These are phyloP conservation scores for Coprinopsis strossmayeri DNA, from an alignment of 768 basidiomycete species.

Conservation along the genomic window DNA sequence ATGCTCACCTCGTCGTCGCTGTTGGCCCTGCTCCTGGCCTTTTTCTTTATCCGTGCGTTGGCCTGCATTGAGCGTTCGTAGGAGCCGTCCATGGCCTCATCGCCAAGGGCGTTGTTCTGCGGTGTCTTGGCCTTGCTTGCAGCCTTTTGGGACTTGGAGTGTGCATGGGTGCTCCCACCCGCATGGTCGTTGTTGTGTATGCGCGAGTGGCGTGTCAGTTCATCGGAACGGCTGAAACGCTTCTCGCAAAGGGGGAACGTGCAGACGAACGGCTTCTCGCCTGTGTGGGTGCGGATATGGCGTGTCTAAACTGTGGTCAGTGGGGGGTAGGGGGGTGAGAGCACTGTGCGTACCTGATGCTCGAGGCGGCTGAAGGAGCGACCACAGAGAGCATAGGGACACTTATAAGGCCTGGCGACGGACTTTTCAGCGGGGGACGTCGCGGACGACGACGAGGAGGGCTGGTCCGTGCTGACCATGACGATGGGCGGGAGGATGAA, in stretches of 20 bases:
- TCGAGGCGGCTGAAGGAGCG: conserved; percentile 95
- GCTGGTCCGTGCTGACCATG: conserved; percentile 13
- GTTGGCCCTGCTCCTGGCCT: conserved; percentile 71
- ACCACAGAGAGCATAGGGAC: conserved; percentile 85
- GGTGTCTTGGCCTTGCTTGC: conserved; percentile 8
- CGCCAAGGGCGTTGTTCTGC: neutral
- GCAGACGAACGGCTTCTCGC: conserved; percentile 96
- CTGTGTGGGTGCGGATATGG: conserved; percentile 97
- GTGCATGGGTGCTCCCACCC: conserved; percentile 8
- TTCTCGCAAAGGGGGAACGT: conserved; percentile 94
- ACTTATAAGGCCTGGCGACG: conserved; percentile 82
- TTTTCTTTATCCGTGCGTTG: conserved; percentile 54
- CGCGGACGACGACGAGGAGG: conserved; percentile 10
- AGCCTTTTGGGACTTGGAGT: conserved; percentile 16
- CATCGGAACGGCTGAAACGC: conserved; percentile 96
- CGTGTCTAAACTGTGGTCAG: conserved; percentile 59
- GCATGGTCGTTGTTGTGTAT: conserved; percentile 78
- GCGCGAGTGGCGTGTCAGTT: conserved; percentile 91
- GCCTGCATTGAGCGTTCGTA: conserved; percentile 6
- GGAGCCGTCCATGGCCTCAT: neutral
- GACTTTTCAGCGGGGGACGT: conserved; percentile 24
- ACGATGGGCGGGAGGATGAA: conserved; percentile 4
- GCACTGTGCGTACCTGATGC: conserved; percentile 63
- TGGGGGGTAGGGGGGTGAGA: conserved; percentile 1
- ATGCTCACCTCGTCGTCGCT: conserved; percentile 76